A percentile compares a stretch with the other conserved stretches of the same genome.
Conservation (phyloP, 2,329 filamentous ascomycete genomes). For the Geosmithia morbida region DNA sequence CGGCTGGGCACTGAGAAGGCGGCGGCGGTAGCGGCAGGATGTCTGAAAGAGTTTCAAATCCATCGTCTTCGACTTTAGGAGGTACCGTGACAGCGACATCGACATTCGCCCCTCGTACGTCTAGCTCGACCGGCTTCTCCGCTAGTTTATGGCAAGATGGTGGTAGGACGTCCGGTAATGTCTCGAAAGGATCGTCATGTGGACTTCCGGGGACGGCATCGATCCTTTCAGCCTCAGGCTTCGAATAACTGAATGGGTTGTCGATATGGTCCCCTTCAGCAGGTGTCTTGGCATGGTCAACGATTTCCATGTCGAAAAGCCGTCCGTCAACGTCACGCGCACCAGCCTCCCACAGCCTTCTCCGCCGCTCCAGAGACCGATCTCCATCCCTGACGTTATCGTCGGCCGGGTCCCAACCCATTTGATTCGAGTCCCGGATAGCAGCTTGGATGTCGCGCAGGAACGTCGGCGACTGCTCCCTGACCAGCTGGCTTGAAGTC, state of each 20-base stretch:
- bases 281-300: constrained; percentile 33
- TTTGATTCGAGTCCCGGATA: constrained; percentile 33
- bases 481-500: constrained; percentile 68
- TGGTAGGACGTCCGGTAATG: constrained; percentile 10
- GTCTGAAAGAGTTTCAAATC: neutral
- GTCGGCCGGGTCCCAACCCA: neutral
- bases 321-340: constrained; percentile 52
- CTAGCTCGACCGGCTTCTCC: neutral
- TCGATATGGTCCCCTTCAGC: constrained; percentile 8
- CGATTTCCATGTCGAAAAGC: constrained; percentile 45
- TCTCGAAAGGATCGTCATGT: constrained; percentile 8
- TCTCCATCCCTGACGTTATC: neutral
- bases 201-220: neutral
- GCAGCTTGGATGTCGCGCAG: constrained; percentile 48
- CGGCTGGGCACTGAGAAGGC: constrained; percentile 1
- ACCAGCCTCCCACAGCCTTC: constrained; percentile 54
- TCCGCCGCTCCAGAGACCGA: neutral
- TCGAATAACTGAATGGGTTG: constrained; percentile 25
- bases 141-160: neutral
- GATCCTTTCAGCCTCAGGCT: constrained; percentile 1
- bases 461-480: constrained; percentile 55
- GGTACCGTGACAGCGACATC: neutral
- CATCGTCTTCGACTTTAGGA: neutral
- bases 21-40: constrained; percentile 5
- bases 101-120: neutral